Evolutionary conservation across 2,329 filamentous ascomycete genomes (phyloP).

Genomic region (Aspergillus neotritici): DNA sequence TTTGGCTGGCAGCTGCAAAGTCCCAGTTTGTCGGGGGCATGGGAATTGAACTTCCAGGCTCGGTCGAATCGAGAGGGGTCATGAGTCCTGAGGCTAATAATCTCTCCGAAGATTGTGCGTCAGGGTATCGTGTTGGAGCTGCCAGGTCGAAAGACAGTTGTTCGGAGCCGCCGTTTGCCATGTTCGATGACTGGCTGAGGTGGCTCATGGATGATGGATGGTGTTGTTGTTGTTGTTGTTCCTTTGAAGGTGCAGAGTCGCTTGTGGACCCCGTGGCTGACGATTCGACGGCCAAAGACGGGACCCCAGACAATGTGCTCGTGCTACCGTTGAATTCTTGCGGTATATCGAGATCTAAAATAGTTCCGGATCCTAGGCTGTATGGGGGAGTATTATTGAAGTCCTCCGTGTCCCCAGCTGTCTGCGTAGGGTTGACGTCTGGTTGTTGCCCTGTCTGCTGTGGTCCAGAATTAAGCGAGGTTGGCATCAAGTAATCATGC

Average conservation of each 20-base stretch:
- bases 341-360: slow-evolving; percentile 30
- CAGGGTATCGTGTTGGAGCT: slow-evolving; percentile 3
- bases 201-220: slow-evolving; percentile 6
- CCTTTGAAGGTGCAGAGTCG: slow-evolving; percentile 21
- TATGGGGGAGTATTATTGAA: slow-evolving; percentile 5
- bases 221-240: slow-evolving; percentile 14
- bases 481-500: slow-evolving; percentile 2
- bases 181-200: not conserved
- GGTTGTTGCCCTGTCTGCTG: slow-evolving; percentile 10
- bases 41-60: slow-evolving; percentile 21
- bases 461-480: slow-evolving; percentile 23
- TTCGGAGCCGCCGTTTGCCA: too few species aligned
- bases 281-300: slow-evolving; percentile 19
- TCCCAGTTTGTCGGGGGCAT: slow-evolving; percentile 27
- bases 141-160: too few species aligned
- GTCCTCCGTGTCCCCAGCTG: not conserved
- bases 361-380: slow-evolving; percentile 7
- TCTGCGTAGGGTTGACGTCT: not conserved
- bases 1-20: slow-evolving; percentile 10
- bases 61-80: slow-evolving; percentile 13
- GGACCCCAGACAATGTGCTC: slow-evolving; percentile 29
- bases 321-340: slow-evolving; percentile 28
- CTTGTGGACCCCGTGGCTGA: slow-evolving; percentile 28
- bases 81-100: slow-evolving; percentile 13
- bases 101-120: slow-evolving; percentile 12